A percentile compares a stretch with the other conserved stretches of the same genome.
phyloP scores from a whole-genome alignment of 257 asterid species.

The Fraxinus anomala region DNA sequence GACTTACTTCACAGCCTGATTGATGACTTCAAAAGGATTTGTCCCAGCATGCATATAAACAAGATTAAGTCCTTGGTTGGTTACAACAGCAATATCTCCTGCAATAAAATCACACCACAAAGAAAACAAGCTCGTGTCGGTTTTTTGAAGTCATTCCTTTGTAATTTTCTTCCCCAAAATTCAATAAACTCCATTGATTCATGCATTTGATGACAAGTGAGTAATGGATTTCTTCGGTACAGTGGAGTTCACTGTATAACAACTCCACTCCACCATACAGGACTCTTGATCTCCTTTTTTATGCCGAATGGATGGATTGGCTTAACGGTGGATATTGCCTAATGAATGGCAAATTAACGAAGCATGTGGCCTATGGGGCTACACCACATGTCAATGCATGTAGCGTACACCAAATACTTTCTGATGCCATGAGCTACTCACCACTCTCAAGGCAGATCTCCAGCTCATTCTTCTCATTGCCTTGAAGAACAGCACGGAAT shows the following conservation, averaged over 20 bases:
- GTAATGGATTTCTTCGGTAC: constrained; percentile 28
- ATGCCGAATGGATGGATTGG: constrained; percentile 29
- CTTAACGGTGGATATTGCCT: constrained; percentile 18
- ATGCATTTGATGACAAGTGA: constrained; percentile 28
- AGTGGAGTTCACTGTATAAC: constrained; percentile 30
- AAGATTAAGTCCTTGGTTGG: constrained; percentile 87
- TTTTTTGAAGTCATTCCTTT: constrained; percentile 25
- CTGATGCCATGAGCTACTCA: constrained; percentile 47
- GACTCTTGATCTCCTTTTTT: constrained; percentile 26
- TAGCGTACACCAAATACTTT: constrained; percentile 29
- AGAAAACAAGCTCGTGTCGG: constrained; percentile 34
- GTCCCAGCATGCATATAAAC: constrained; percentile 91
- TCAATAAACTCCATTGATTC: constrained; percentile 29
- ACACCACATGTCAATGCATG: constrained; percentile 23
- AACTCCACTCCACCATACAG: constrained; percentile 28
- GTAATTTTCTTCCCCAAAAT: constrained; percentile 30
- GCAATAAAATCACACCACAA: constrained; percentile 43
- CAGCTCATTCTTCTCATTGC: constrained; percentile 76
- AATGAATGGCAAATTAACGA: constrained; percentile 19
- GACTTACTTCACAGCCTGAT: constrained; percentile 89
- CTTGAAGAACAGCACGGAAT: constrained; percentile 97
- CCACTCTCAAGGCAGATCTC: constrained; percentile 99
- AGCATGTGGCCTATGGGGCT: background rate
- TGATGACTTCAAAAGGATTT: constrained; percentile 89
- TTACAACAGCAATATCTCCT: constrained; percentile 86